Conservation (phyloP, 2,329 filamentous ascomycete genomes). For the Colletotrichum eremochloae region DNA sequence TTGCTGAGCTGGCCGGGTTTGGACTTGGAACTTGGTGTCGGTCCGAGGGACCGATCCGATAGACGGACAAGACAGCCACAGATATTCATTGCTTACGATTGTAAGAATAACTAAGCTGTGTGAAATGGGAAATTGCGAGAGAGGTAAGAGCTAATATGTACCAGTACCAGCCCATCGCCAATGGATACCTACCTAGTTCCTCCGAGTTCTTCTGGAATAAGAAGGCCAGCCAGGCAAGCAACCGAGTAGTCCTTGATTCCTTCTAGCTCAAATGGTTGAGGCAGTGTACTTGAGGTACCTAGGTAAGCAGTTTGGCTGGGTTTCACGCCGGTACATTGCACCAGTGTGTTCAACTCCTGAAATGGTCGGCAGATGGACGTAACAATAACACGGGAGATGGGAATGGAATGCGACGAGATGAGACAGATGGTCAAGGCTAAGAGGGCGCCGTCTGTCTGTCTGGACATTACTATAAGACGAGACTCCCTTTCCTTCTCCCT, state of each 20-base stretch:
- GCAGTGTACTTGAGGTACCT: slow-evolving; percentile 18
- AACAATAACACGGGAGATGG: slow-evolving; percentile 13
- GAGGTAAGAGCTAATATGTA: neutral
- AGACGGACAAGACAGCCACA: neutral
- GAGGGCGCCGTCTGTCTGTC: slow-evolving; percentile 8
- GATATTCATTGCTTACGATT: slow-evolving; percentile 4
- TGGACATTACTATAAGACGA: slow-evolving; percentile 20
- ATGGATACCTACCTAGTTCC: slow-evolving; percentile 7
- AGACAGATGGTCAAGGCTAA: slow-evolving; percentile 13
- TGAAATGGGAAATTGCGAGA: neutral
- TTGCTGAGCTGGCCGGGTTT: slow-evolving; percentile 27
- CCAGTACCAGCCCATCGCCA: neutral
- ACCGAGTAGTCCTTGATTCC: slow-evolving; percentile 13
- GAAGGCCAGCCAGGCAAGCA: neutral
- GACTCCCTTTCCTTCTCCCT: slow-evolving; percentile 38
- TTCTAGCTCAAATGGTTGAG: slow-evolving; percentile 27
- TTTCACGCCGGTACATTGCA: slow-evolving; percentile 17
- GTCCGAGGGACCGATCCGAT: slow-evolving; percentile 1
- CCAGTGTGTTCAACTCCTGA: neutral
- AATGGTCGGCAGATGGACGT: neutral
- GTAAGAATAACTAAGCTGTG: neutral
- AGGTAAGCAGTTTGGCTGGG: slow-evolving; percentile 32
- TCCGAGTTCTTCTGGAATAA: neutral
- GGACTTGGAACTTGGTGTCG: slow-evolving; percentile 8
- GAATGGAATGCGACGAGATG: slow-evolving; percentile 21